Percentiles rank a stretch among this genome's conserved stretches.
These are phyloP conservation scores for Trichoderma guizhouense DNA, from an alignment of 2,329 filamentous ascomycete species.

Conservation along the genomic window DNA sequence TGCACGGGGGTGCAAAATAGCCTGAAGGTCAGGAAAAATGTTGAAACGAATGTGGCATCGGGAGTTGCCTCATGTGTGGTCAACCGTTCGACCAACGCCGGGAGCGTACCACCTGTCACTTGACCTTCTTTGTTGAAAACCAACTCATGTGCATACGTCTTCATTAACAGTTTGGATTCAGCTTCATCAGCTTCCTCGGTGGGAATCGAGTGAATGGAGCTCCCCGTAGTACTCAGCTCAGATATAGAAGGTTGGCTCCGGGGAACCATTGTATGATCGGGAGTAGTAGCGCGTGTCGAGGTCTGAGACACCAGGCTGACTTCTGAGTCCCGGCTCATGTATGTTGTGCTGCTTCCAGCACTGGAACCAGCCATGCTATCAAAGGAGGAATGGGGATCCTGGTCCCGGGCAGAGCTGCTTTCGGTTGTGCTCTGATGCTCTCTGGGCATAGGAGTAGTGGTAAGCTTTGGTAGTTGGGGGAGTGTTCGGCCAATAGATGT, in stretches of 20 bases:
- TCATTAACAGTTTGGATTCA: slow-evolving; percentile 82
- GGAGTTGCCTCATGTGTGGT: slow-evolving; percentile 92
- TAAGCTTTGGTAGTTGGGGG: slow-evolving; percentile 56
- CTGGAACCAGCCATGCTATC: slow-evolving; percentile 74
- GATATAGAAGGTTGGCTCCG: slow-evolving; percentile 61
- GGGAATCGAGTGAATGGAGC: slow-evolving; percentile 59
- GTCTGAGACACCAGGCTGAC: slow-evolving; percentile 74
- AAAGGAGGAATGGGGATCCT: slow-evolving; percentile 54
- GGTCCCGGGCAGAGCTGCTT: slow-evolving; percentile 44
- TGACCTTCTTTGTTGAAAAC: slow-evolving; percentile 93
- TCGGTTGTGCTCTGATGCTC: slow-evolving; percentile 50
- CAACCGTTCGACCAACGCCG: slow-evolving; percentile 88
- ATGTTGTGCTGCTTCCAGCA: slow-evolving; percentile 74
- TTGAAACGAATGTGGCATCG: slow-evolving; percentile 85
- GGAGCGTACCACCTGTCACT: slow-evolving; percentile 86
- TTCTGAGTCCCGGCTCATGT: slow-evolving; percentile 76
- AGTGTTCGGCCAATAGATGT: slow-evolving; percentile 48
- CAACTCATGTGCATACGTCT: slow-evolving; percentile 86
- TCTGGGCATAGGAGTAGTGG: slow-evolving; percentile 46
- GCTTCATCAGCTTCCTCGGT: slow-evolving; percentile 75
- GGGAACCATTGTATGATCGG: slow-evolving; percentile 59
- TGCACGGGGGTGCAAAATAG: slow-evolving; percentile 80
- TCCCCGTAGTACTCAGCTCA: slow-evolving; percentile 65
- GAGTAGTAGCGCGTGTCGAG: slow-evolving; percentile 85
- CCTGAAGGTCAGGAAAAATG: slow-evolving; percentile 94